Base-by-base conservation (phyloP, 1,284 basidiomycete genomes). In the Porphyrellus sp. region DNA sequence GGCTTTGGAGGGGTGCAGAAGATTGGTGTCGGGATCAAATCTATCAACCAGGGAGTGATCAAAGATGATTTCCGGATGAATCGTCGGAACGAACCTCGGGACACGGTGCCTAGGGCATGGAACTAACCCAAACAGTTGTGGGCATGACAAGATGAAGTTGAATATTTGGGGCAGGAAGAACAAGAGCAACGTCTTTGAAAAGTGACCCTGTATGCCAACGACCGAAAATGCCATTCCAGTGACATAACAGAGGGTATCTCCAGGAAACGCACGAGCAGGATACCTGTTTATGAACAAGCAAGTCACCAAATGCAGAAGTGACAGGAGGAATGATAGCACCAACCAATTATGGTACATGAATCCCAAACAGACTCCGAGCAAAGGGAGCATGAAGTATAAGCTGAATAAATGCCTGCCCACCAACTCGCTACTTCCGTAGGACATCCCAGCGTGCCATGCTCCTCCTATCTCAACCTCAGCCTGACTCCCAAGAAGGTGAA, bases 131-230 rank as follows among this genome's bases (percentile, higher is more conserved):
- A 98, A 98, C 2, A 99, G 74, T 68, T 99, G 97, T 4, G 97
- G 97, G 60, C 89, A 92, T 21, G 93, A 97, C 34, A 98, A 77
- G 38, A 98, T 47, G 64, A 99, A 99, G 71, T 99, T 99, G 82
- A 98, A 92, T 57, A 98, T 89, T 68, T 99, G 97, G 5, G 97
- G 97, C 30, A 98, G 78, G 77, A 99, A 99, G 78, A 99, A 98
- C 25, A 99, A 77, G 46, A 98, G 78, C 5, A 99, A 76, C 0
- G 96, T 99, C 74, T 99, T 99, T 51, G 91, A 93, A 70, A 97
- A 98, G 71, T 99, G 97, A 0, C 91, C 94, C 64, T 96, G 90
- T 56, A 98, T 96, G 11, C 93, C 93, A 30, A 96, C 93, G 15
- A 95, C 93, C 0, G 95, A 88, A 66, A 98, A 97, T 0, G 94